Evolutionary conservation across 257 asterid species (phyloP), one percentile per base, ranked within the genome.

Genomic region (Scutellaria galericulata): DNA sequence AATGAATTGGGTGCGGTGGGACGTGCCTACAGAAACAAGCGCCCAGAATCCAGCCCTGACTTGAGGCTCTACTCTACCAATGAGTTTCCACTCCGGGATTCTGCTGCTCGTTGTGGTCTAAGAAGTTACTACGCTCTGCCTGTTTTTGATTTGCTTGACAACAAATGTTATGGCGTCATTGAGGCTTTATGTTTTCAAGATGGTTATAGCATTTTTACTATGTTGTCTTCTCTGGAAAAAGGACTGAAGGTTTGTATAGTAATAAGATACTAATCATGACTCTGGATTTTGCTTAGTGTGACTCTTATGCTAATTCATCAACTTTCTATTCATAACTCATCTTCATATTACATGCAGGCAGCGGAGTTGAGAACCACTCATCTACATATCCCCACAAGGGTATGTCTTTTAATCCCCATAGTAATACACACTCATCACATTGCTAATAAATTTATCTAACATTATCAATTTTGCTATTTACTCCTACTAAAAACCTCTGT

Each of bases 361-460:
- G 79, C 69, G 47, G n/a, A 55, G 37, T 31, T 70, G 35, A 56
- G 74, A 41, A 40, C 74, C 41, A 69, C 55, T 69, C 66, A n/a
- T n/a, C n/a, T n/a, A n/a, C n/a, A n/a, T n/a, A n/a, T n/a, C n/a
- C n/a, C n/a, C n/a, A n/a, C n/a, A n/a, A n/a, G 27, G 27, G 27
- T 24, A 24, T 24, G 27, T 24, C 27, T 24, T 24, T 24, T 24
- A 24, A 24, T 24, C 27, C 27, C 27, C 27, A n/a, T n/a, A n/a
- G n/a, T n/a, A n/a, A n/a, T n/a, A n/a, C n/a, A n/a, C n/a, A n/a
- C n/a, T n/a, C n/a, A n/a, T n/a, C n/a, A n/a, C n/a, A n/a, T n/a
- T n/a, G n/a, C n/a, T n/a, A n/a, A n/a, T n/a, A n/a, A n/a, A n/a
- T n/a, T n/a, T n/a, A n/a, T n/a, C n/a, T n/a, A n/a, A n/a, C n/a